A percentile compares a stretch with the other conserved stretches of the same genome.
These are phyloP conservation scores for Aphanomyces invadans DNA, from an alignment of 352 stramenopile species.

Conservation along the genomic window DNA sequence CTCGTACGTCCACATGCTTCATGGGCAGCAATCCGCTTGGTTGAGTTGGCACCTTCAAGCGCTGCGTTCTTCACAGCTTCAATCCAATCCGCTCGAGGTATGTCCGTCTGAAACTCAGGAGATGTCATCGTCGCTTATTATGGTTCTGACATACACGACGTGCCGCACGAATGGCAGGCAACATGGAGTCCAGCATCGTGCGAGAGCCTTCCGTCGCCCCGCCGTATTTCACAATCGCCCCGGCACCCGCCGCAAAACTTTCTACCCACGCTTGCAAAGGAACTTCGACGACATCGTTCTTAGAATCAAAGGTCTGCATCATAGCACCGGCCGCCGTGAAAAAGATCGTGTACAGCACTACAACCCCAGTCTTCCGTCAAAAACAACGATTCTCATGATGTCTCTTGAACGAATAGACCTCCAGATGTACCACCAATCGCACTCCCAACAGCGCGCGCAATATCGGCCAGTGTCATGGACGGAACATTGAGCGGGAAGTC, in stretches of 20 bases:
- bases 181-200: constrained; percentile 95
- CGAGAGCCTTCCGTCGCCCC: constrained; percentile 89
- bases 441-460: constrained; percentile 53
- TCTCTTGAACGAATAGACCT: constrained; percentile 18
- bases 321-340: constrained; percentile 40
- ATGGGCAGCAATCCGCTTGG: constrained; percentile 76
- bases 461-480: constrained; percentile 42
- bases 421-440: constrained; percentile 92
- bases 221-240: constrained; percentile 85
- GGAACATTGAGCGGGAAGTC: constrained; percentile 60
- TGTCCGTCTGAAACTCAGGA: constrained; percentile 16
- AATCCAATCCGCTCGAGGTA: not conserved
- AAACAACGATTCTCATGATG: not conserved
- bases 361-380: not conserved
- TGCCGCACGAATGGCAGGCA: constrained; percentile 68
- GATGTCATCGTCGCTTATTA: constrained; percentile 30
- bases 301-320: constrained; percentile 5
- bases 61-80: constrained; percentile 57
- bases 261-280: constrained; percentile 35
- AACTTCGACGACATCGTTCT: constrained; percentile 28
- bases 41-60: constrained; percentile 84
- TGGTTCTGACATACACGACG: constrained; percentile 22
- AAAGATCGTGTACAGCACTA: constrained; percentile 91
- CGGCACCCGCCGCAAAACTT: constrained; percentile 68
- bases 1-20: constrained; percentile 60